These are phyloP conservation scores for Ceratocystis papillata DNA, from an alignment of 2,329 filamentous ascomycete genomes.

Conservation along the genomic window DNA sequence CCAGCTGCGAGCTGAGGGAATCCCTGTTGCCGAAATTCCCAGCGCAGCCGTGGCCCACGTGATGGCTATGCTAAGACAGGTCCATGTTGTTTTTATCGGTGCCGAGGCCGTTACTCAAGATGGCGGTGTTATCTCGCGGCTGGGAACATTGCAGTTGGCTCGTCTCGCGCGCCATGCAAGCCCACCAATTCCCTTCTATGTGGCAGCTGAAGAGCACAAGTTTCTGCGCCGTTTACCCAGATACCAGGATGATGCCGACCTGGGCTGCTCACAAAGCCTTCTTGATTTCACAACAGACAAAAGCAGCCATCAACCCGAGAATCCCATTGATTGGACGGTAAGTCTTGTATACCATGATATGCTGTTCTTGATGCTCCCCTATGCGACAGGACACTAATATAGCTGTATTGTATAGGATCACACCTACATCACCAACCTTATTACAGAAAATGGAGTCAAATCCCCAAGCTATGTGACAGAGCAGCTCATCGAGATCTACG, in stretches of 20 bases:
- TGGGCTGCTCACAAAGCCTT: conserved; percentile 67
- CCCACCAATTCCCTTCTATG: conserved; percentile 61
- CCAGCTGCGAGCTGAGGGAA: conserved; percentile 58
- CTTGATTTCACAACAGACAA: conserved; percentile 57
- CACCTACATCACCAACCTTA: conserved; percentile 55
- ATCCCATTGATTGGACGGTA: conserved; percentile 62
- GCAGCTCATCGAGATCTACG: conserved; percentile 55
- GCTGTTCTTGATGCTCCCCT: not conserved
- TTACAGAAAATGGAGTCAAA: conserved; percentile 64
- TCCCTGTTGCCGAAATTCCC: conserved; percentile 60
- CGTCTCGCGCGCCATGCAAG: conserved; percentile 58
- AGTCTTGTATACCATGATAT: conserved; percentile 28
- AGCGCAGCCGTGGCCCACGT: conserved; percentile 64
- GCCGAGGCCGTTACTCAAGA: conserved; percentile 88
- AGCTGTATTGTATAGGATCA: conserved; percentile 17
- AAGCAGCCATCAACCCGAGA: conserved; percentile 37
- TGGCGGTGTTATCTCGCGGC: conserved; percentile 78
- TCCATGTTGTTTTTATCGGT: conserved; percentile 57
- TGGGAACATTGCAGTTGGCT: conserved; percentile 80
- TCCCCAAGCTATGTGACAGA: conserved; percentile 60
- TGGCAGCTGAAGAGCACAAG: conserved; percentile 92
- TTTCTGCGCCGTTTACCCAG: conserved; percentile 71
- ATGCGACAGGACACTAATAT: conserved; percentile 27
- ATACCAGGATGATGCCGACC: conserved; percentile 55
- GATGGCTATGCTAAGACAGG: conserved; percentile 44